phyloP scores from a whole-genome alignment of 495 filamentous ascomycete genomes.

The Saxispiralis lemnorum region DNA sequence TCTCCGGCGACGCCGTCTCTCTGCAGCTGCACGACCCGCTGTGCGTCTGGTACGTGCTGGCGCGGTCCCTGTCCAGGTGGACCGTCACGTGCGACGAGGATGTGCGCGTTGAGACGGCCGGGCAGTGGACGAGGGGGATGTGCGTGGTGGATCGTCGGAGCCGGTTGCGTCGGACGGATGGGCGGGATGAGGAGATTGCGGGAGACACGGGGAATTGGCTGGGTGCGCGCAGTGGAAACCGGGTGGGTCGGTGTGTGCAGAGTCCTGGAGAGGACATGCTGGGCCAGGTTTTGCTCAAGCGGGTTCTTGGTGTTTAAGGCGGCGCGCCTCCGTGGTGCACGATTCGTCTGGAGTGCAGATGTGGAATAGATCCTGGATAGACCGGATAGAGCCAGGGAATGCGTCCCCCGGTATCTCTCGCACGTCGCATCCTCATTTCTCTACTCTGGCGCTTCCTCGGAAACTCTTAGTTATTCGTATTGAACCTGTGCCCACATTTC shows the following conservation, averaged over 20 bases:
- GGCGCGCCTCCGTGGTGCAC: too few species aligned
- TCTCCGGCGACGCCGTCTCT: conserved; percentile 36
- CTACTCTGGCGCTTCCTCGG: too few species aligned
- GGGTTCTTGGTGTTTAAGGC: conserved; percentile 21
- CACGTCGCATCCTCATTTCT: too few species aligned
- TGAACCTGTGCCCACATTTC: conserved; percentile 57
- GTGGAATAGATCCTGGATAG: too few species aligned
- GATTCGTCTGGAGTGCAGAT: background rate
- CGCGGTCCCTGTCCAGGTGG: conserved; percentile 27
- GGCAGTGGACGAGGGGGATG: conserved; percentile 90
- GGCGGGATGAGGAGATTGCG: conserved; percentile 30
- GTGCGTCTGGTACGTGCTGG: conserved; percentile 67
- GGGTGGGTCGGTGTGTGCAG: conserved; percentile 49
- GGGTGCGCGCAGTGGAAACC: conserved; percentile 50
- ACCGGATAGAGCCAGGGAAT: too few species aligned
- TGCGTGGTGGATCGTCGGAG: conserved; percentile 63
- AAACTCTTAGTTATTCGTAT: conserved; percentile 36
- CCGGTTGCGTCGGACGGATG: conserved; percentile 34
- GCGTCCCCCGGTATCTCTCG: too few species aligned
- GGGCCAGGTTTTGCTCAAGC: conserved; percentile 21
- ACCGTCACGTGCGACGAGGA: conserved; percentile 36
- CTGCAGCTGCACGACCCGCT: conserved; percentile 78
- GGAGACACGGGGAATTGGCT: conserved; percentile 63
- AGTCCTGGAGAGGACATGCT: conserved; percentile 36
- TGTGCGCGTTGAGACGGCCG: conserved; percentile 68